A percentile compares a stretch with the other conserved stretches of the same genome.
phyloP scores from a whole-genome alignment of 176 grass and related monocot species.

The Cenchrus purpureus region DNA sequence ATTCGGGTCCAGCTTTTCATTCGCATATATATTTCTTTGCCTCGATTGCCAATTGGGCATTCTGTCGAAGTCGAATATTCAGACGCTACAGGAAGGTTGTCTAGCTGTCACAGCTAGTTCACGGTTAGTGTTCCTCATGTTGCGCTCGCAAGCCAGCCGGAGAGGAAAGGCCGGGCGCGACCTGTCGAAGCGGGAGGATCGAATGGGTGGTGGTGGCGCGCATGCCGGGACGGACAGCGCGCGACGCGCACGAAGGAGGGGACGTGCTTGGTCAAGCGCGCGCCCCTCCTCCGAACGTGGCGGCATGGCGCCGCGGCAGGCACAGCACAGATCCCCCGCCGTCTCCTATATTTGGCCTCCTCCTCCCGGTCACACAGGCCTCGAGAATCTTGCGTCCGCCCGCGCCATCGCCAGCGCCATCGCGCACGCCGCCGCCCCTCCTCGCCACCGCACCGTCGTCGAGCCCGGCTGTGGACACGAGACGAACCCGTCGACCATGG shows the following conservation, averaged over 20 bases:
- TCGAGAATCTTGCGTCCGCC: background rate
- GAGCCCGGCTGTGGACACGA: conserved; percentile 34
- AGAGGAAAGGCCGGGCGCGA: background rate
- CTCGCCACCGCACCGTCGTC: background rate
- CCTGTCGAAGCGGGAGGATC: background rate
- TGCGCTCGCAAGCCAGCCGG: background rate
- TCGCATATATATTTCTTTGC: background rate
- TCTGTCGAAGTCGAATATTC: background rate
- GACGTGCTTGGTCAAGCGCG: conserved; percentile 49
- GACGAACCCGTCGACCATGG: conserved; percentile 35
- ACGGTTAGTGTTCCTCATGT: conserved; percentile 19
- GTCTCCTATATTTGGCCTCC: conserved; percentile 43
- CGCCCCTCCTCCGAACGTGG: conserved; percentile 26
- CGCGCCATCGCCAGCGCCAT: background rate
- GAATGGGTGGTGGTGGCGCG: conserved; percentile 20
- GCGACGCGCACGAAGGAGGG: conserved; percentile 3
- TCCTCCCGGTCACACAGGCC: conserved; percentile 11
- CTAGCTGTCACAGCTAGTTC: conserved; percentile 9
- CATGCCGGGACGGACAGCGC: conserved; percentile 11
- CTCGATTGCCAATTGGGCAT: no score
- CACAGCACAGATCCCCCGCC: conserved; percentile 7
- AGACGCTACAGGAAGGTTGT: background rate
- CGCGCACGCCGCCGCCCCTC: conserved; percentile 13
- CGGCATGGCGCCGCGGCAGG: conserved; percentile 39
- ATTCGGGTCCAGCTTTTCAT: background rate